Conservation (phyloP, 1,284 basidiomycete genomes). For the Rhodotorula sp. region DNA sequence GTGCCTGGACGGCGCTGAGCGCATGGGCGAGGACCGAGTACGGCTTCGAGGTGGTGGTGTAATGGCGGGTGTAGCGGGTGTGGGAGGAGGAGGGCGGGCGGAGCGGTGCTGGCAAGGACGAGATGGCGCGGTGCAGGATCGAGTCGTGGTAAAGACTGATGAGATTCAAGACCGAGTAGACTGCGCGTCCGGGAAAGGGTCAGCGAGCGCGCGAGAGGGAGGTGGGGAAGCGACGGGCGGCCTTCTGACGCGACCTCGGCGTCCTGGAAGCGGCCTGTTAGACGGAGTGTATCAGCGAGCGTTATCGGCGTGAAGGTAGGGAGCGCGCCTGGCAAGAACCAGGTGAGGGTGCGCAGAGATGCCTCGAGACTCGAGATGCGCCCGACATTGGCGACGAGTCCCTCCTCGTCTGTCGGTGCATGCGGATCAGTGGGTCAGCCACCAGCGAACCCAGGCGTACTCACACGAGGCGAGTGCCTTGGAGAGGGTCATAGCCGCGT, state of each 20-base stretch:
- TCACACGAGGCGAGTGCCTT: slow-evolving; percentile 20
- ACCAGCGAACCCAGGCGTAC: not conserved
- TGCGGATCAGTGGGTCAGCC: not conserved
- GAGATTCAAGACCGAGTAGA: slow-evolving; percentile 53
- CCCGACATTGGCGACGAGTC: slow-evolving; percentile 39
- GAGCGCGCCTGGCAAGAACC: slow-evolving; percentile 45
- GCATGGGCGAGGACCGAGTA: slow-evolving; percentile 49
- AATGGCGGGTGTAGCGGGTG: slow-evolving; percentile 52
- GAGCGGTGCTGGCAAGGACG: slow-evolving; percentile 39
- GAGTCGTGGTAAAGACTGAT: slow-evolving; percentile 55
- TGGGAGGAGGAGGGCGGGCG: slow-evolving; percentile 51
- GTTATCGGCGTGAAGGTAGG: too few species aligned
- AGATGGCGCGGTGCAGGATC: slow-evolving; percentile 50
- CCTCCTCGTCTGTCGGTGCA: slow-evolving; percentile 28
- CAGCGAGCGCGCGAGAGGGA: not conserved
- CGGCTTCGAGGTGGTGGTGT: slow-evolving; percentile 43
- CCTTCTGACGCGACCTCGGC: slow-evolving; percentile 47
- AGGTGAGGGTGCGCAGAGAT: slow-evolving; percentile 45
- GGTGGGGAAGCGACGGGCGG: slow-evolving; percentile 20
- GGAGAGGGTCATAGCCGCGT: slow-evolving; percentile 11
- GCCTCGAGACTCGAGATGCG: slow-evolving; percentile 46
- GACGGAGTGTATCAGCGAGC: not conserved
- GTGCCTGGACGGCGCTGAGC: slow-evolving; percentile 49
- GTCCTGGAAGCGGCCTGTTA: slow-evolving; percentile 45
- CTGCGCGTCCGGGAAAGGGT: slow-evolving; percentile 11